Evolutionary conservation across 169 alveolate genomes (phyloP), one percentile per base, ranked within the genome.

Genomic region (Eimeria falciformis): DNA sequence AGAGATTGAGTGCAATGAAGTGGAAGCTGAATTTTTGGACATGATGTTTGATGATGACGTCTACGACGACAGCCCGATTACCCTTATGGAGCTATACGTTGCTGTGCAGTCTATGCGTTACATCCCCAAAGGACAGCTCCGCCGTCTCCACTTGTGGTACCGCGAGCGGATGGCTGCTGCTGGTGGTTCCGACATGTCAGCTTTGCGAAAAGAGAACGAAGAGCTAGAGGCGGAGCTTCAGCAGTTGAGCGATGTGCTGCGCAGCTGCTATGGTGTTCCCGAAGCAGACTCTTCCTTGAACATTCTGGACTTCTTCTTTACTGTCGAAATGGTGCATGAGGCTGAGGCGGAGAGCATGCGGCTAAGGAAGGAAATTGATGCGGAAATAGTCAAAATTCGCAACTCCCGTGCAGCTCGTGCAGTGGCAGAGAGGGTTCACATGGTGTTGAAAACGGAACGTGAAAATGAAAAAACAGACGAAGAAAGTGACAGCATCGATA

Each of bases 51-150:
- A 82, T 56, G 94, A 91, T 45, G 92, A 91, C 78, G 92, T 91
- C 40, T 91, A 91, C 29, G 92, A 91, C 45, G 94, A 91, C 73
- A 84, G 92, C 21, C 94, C 94, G 0, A 91, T 91, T 33, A 91
- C 94, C 14, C 95, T 92, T 47, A 81, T 84, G 91, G 95, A 92
- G 84, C 78, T 92, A 50, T 84, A 84, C 81, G 93, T 92, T 40
- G 95, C 93, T 21, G 95, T 92, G 53, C 95, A 92, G 91, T 91
- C 94, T 2, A 82, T 91, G 94, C 86, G 90, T 29, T 79, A 91
- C 87, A 81, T 91, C 46, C 91, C 92, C 5, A 62, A 69, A 53
- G 71, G 82, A 37, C 91, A 91, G 69, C 94, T 91, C 33, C 88
- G 91, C 46, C 91, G 92, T 33, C 82, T 91, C 29, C 94, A 91